Conservation (phyloP, 257 asterid genomes). For the Salvia hispanica region DNA sequence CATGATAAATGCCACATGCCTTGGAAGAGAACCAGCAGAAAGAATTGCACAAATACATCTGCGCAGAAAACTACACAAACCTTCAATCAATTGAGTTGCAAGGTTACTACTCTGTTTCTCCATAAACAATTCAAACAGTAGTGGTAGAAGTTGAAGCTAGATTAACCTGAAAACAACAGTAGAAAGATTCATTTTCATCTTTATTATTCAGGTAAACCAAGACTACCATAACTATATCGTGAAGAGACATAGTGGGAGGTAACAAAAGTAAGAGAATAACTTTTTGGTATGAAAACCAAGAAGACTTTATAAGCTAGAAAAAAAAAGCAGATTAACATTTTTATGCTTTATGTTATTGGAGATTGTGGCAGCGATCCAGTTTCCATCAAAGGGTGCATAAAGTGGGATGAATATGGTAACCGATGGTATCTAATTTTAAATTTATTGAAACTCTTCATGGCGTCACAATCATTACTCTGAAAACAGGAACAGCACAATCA, state of each 20-base stretch:
- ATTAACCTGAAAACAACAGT: slow-evolving; percentile 37
- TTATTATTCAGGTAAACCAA: neutral
- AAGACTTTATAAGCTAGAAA: neutral
- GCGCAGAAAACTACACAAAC: slow-evolving; percentile 38
- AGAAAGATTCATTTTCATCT: slow-evolving; percentile 9
- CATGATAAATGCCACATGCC: slow-evolving; percentile 78
- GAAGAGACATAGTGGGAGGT: no score
- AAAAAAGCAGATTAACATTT: neutral
- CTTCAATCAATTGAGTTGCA: slow-evolving; percentile 33
- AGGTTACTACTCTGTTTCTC: slow-evolving; percentile 33
- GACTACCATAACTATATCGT: neutral
- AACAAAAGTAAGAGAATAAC: neutral
- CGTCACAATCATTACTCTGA: neutral
- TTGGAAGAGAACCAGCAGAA: slow-evolving; percentile 60
- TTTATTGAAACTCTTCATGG: neutral
- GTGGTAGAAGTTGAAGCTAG: slow-evolving; percentile 23
- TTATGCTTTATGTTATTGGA: neutral
- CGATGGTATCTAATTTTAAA: neutral
- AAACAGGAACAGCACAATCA: neutral
- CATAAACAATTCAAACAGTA: slow-evolving; percentile 36
- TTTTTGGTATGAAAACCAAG: neutral
- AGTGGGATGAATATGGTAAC: neutral
- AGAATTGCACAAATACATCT: slow-evolving; percentile 45
- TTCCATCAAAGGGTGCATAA: neutral
- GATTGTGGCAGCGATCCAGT: neutral